phyloP scores from a whole-genome alignment of 1,284 basidiomycete genomes.

The Paramarasmius palmivorus region DNA sequence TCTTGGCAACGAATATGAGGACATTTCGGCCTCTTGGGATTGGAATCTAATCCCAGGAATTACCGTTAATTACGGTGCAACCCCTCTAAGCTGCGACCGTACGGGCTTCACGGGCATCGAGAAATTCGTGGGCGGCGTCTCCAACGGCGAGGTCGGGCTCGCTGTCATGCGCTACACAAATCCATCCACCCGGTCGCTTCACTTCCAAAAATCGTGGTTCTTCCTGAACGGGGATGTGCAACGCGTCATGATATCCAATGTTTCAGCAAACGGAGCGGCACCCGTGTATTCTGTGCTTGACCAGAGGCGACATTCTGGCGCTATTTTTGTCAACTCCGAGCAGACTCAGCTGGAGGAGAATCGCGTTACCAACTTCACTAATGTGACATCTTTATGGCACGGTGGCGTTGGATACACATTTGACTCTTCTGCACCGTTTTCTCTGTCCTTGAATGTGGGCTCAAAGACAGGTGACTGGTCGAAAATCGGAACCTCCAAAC shows the following conservation, averaged over 20 bases:
- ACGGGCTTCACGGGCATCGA: conserved; percentile 46
- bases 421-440: conserved; percentile 21
- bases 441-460: conserved; percentile 49
- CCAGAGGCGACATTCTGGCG: conserved; percentile 49
- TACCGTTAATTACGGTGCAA: conserved; percentile 59
- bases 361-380: background rate
- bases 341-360: background rate
- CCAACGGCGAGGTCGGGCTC: conserved; percentile 52
- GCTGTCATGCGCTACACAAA: conserved; percentile 66
- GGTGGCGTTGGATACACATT: conserved; percentile 57
- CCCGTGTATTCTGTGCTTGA: conserved; percentile 67
- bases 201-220: conserved; percentile 73
- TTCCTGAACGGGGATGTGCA: conserved; percentile 65
- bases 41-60: conserved; percentile 74
- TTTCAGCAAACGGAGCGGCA: conserved; percentile 43
- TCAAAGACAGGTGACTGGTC: conserved; percentile 59
- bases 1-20: conserved; percentile 66
- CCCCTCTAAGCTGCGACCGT: conserved; percentile 44
- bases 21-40: conserved; percentile 69
- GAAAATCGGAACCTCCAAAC: conserved; percentile 59
- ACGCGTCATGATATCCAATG: conserved; percentile 57
- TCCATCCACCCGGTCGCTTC: conserved; percentile 52
- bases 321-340: conserved; percentile 45
- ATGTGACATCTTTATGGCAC: conserved; percentile 53
- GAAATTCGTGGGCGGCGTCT: conserved; percentile 64